Base-by-base conservation (phyloP, 441 rosid genomes). In the Sinapis alba region DNA sequence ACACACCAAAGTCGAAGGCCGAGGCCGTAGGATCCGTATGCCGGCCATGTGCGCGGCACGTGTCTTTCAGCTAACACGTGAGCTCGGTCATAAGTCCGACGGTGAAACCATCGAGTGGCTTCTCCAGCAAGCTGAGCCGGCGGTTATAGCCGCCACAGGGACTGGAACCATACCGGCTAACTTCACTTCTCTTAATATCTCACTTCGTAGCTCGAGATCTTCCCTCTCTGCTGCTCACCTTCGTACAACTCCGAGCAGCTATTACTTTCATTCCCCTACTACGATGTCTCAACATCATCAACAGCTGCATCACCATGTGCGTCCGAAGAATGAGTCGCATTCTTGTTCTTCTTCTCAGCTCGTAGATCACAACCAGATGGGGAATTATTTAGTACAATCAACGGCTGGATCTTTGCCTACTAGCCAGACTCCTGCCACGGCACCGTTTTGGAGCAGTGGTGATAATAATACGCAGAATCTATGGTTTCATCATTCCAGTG, bases 21-120 rank as follows among this genome's bases (percentile, higher is more conserved):
- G 97, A 0, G 97, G 97, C 59, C 90, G 97, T 54, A 85, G 97
- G 82, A 92, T 92, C 87, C 92, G 97, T 60, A 92, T 92, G 97
- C 97, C 97, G 0, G 96, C 96, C 20, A 77, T 90, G 57, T 92
- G 97, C 30, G 97, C 97, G 0, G 97, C 96, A 38, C 83, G 97
- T 82, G 97, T 92, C 64, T 92, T 92, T 73, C 97, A 92, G 83
- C 86, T 92, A 24, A 92, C 97, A 10, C 85, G 96, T 21, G 96
- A 92, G 72, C 96, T 92, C 0, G 97, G 97, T 27, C 94, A 92
- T 74, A 90, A 90, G 51, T 92, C 97, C 4, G 97, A 92, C 63
- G 97, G 97, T 1, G 97, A 91, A 81, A 91, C 97, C 78, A 87
- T 92, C 13, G 93, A 92, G 68, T 90, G 97, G 97, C 77, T 92